A percentile compares a stretch with the other conserved stretches of the same genome.
Evolutionary conservation across 441 rosid species (phyloP).

Genomic region (Aleurites moluccanus): DNA sequence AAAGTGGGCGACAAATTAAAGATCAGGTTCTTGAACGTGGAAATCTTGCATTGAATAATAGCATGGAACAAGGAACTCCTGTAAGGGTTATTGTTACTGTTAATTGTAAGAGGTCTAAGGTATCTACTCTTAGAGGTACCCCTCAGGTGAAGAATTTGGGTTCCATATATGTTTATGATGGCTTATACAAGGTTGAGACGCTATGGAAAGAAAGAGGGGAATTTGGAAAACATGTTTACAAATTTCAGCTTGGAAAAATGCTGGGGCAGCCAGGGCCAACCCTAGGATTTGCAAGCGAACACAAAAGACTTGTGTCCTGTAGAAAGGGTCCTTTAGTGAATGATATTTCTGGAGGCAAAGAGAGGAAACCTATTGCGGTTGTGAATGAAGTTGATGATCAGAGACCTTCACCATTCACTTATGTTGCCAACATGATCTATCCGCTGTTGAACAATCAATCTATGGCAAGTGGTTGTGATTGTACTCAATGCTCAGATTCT

Average conservation of each 20-base stretch:
- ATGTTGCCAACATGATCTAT: conserved; percentile 37
- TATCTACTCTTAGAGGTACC: not conserved
- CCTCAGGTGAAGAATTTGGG: not conserved
- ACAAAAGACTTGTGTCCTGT: conserved; percentile 24
- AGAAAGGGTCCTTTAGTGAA: conserved; percentile 40
- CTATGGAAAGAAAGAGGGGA: conserved; percentile 49
- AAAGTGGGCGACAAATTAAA: not conserved
- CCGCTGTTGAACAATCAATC: conserved; percentile 38
- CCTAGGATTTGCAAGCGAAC: conserved; percentile 54
- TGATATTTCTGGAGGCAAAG: conserved; percentile 64
- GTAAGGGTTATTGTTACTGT: conserved; percentile 31
- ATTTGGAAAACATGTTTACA: conserved; percentile 56
- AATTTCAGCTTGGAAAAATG: conserved; percentile 49
- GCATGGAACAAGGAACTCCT: conserved; percentile 22
- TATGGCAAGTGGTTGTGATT: conserved; percentile 49
- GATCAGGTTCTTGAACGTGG: conserved; percentile 39
- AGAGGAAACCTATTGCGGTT: conserved; percentile 50
- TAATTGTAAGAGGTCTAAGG: not conserved
- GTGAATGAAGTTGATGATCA: conserved; percentile 58
- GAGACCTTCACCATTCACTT: conserved; percentile 52
- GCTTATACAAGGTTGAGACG: conserved; percentile 53
- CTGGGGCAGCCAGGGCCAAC: conserved; percentile 59
- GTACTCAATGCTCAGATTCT: conserved; percentile 51
- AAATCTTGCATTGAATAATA: conserved; percentile 42
- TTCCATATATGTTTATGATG: conserved; percentile 32